Conservation (phyloP, 257 asterid species). For the Salvia hispanica region DNA sequence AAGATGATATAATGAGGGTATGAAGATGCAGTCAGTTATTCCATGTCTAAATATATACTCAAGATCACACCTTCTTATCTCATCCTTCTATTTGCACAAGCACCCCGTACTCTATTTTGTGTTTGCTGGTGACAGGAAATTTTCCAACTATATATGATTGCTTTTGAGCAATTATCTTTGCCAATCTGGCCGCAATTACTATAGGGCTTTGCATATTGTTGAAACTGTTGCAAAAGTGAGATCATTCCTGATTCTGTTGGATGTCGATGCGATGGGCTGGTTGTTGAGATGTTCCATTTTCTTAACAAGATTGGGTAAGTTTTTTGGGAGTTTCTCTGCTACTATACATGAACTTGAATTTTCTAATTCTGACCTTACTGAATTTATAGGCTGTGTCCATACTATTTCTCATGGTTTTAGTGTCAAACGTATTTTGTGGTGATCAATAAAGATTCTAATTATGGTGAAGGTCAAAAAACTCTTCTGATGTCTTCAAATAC, state of each 20-base stretch:
- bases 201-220: constrained; percentile 46
- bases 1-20: constrained; percentile 49
- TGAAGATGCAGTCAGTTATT: constrained; percentile 17
- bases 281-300: constrained; percentile 52
- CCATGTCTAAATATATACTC: not conserved
- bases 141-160: constrained; percentile 41
- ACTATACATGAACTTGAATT: not conserved
- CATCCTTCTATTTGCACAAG: not conserved
- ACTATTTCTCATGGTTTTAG: constrained; percentile 1
- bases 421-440: constrained; percentile 21
- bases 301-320: constrained; percentile 50
- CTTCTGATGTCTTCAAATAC: constrained; percentile 39
- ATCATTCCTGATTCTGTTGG: constrained; percentile 45
- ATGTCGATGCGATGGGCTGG: constrained; percentile 39
- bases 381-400: constrained; percentile 3
- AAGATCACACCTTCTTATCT: constrained; percentile 12
- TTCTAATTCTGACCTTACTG: constrained; percentile 3
- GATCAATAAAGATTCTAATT: constrained; percentile 21
- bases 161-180: constrained; percentile 46
- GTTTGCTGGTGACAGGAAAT: constrained; percentile 45
- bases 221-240: constrained; percentile 51
- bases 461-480: constrained; percentile 48
- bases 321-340: constrained; percentile 1
- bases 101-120: constrained; percentile 10
- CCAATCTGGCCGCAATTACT: constrained; percentile 35